Evolutionary conservation across 176 grass and related monocot species (phyloP), one percentile per base, ranked within the genome.

Genomic region (Paspalum notatum): DNA sequence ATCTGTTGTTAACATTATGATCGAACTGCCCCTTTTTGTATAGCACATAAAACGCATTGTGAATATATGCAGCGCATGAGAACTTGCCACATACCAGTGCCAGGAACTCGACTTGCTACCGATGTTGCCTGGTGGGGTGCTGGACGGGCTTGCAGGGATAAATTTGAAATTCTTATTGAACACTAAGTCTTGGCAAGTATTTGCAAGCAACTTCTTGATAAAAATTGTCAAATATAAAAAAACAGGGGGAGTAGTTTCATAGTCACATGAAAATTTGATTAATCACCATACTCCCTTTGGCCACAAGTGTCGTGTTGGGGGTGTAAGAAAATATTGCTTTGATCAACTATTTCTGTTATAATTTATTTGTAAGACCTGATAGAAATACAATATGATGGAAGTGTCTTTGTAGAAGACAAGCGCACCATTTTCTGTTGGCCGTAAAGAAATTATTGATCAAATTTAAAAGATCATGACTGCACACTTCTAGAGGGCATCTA

Each of bases 201-300:
- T 16, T 63, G 60, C 27, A 14, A 16, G 37, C 27, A 16, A 37
- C 22, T 24, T 24, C 37, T 38, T 38, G 13, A 12, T 37, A 26
- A 63, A 63, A 63, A 32, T 6, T 63, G 60, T 62, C 22, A 37
- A 37, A 5, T 37, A 37, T 37, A 62, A 26, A 62, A 62, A 62
- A 16, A 62, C 37, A 26, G 25, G 37, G 60, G 22, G 25, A 62
- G 12, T 62, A 54, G 21, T 79, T 57, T 84, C 50, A 21, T 66
- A 83, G 40, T 38, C 38, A 62, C 32, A 71, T 9, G 38, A 56
- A 14, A 51, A 70, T n/a, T 72, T 79, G 21, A 17, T 71, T 48
- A 45, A 3, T 45, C 79, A 39, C 53, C 24, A 79, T 68, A 22
- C 7, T 62, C 52, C 45, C 32, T 32, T 32, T 32, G 32, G 32